phyloP scores from a whole-genome alignment of 768 basidiomycete species.

The Suillus placidus region DNA sequence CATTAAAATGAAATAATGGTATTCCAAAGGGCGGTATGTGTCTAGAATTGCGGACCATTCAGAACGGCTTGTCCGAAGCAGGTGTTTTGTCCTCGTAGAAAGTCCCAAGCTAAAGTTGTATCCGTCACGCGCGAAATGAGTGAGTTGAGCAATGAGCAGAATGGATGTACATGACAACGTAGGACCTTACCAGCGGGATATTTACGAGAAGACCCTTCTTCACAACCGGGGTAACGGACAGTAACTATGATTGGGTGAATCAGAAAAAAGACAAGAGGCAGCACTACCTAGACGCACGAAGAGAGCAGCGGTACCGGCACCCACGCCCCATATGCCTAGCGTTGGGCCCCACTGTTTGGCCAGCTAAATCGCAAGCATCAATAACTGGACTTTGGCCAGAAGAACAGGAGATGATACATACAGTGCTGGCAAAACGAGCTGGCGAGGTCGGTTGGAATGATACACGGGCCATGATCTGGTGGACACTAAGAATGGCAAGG shows the following conservation, averaged over 20 bases:
- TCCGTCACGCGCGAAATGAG: slow-evolving; percentile 3
- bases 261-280: slow-evolving; percentile 3
- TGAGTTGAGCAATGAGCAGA: slow-evolving; percentile 7
- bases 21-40: slow-evolving; percentile 18
- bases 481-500: slow-evolving; percentile 1
- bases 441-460: slow-evolving; percentile 43
- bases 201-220: slow-evolving; percentile 74
- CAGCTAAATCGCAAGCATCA: slow-evolving; percentile 35
- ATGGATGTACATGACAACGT: background rate
- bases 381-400: slow-evolving; percentile 4
- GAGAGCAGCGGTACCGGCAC: slow-evolving; percentile 66
- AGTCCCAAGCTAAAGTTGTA: slow-evolving; percentile 52
- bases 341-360: slow-evolving; percentile 61
- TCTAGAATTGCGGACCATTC: slow-evolving; percentile 22
- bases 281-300: slow-evolving; percentile 47
- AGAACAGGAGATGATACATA: slow-evolving; percentile 29
- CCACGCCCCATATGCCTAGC: slow-evolving; percentile 71
- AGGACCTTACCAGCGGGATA: slow-evolving; percentile 66
- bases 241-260: slow-evolving; percentile 45
- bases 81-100: slow-evolving; percentile 84
- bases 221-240: slow-evolving; percentile 86
- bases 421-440: slow-evolving; percentile 39
- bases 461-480: slow-evolving; percentile 48
- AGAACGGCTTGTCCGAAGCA: slow-evolving; percentile 85
- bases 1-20: slow-evolving; percentile 13